Evolutionary conservation across 306 rosid species (phyloP).

Genomic region (Pachyrhizus erosus): DNA sequence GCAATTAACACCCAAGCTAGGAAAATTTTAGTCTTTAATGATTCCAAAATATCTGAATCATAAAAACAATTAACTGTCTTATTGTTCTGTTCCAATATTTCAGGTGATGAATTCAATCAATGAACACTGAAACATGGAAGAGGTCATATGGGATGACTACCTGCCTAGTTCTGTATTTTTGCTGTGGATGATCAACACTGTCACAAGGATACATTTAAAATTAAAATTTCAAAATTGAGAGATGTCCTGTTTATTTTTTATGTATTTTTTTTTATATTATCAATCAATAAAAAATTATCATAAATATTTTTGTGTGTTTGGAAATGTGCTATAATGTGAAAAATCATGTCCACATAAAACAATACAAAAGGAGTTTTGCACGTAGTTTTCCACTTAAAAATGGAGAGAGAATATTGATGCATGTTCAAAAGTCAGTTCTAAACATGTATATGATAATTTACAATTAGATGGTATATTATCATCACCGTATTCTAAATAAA

Average conservation of each 20-base stretch:
- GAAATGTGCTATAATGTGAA: no score
- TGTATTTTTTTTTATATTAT: not conserved
- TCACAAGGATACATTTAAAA: not conserved
- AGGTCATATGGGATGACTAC: not conserved
- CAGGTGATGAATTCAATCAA: slow-evolving; percentile 45
- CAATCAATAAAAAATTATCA: no score
- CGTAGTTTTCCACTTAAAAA: no score
- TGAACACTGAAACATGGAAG: slow-evolving; percentile 2
- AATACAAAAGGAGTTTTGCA: no score
- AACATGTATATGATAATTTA: no score
- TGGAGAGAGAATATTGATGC: no score
- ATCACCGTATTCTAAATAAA: no score
- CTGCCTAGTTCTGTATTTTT: not conserved
- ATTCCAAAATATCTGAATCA: not conserved
- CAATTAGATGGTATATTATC: no score
- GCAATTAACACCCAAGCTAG: not conserved
- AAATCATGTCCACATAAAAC: no score
- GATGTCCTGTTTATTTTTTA: not conserved
- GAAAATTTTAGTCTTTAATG: not conserved
- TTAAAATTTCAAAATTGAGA: not conserved
- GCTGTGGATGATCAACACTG: not conserved
- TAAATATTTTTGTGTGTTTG: no score
- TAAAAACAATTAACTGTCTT: not conserved
- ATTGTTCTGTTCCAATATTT: not conserved
- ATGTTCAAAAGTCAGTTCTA: no score